phyloP scores from a whole-genome alignment of 176 grass and related monocot genomes.

The Rhynchospora tenuis region DNA sequence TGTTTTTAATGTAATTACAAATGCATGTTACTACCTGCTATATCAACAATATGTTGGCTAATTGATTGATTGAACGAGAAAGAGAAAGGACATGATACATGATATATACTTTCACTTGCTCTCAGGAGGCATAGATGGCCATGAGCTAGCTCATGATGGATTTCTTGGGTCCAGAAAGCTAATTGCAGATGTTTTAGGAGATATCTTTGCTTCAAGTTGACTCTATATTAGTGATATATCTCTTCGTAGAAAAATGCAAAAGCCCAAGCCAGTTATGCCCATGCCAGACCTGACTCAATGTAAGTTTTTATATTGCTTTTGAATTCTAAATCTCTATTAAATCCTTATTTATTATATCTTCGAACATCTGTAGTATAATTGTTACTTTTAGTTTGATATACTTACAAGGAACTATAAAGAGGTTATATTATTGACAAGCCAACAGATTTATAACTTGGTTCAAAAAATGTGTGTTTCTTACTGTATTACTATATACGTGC shows the following conservation, averaged over 20 bases:
- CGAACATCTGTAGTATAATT: neutral
- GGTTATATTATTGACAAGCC: conserved; percentile 24
- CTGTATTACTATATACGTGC: conserved; percentile 31
- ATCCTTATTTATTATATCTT: neutral
- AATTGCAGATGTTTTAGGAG: conserved; percentile 48
- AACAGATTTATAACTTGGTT: conserved; percentile 40
- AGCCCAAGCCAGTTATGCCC: neutral
- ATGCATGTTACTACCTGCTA: too few species aligned
- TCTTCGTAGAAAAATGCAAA: neutral
- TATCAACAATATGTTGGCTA: neutral
- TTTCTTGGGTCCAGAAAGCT: conserved; percentile 57
- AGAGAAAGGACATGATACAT: neutral
- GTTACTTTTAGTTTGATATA: neutral
- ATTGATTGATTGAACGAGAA: neutral
- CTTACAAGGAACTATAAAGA: neutral
- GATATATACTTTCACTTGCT: neutral
- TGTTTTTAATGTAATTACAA: too few species aligned
- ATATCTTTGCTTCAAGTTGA: too few species aligned
- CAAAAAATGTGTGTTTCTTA: conserved; percentile 35
- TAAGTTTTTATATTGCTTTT: neutral
- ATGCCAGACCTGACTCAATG: neutral
- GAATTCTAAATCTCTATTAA: neutral
- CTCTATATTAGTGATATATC: too few species aligned
- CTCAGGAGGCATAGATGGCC: conserved; percentile 40
- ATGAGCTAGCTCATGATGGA: conserved; percentile 42